A percentile compares a stretch with the other conserved stretches of the same genome.
Evolutionary conservation across 2,329 filamentous ascomycete species (phyloP).

Genomic region (Fusarium penzigii): DNA sequence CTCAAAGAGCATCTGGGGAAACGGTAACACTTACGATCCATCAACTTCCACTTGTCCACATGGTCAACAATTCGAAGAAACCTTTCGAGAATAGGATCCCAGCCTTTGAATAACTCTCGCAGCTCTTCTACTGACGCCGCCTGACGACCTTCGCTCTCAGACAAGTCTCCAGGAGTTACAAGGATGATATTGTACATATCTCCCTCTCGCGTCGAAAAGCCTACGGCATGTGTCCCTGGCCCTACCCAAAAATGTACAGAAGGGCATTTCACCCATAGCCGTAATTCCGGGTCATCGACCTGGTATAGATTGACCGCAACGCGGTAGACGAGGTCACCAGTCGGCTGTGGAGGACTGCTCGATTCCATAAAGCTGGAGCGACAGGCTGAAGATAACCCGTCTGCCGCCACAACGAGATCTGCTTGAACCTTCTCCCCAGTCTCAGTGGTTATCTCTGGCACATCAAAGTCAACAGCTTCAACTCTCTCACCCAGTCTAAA

Average conservation of each 20-base stretch:
- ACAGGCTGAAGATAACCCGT: constrained; percentile 64
- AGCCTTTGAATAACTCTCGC: constrained; percentile 57
- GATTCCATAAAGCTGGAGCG: constrained; percentile 49
- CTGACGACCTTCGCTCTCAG: constrained; percentile 42
- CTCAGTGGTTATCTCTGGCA: constrained; percentile 41
- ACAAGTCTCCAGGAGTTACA: constrained; percentile 63
- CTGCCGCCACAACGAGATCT: constrained; percentile 55
- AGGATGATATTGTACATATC: constrained; percentile 67
- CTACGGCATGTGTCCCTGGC: constrained; percentile 60
- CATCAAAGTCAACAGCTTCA: constrained; percentile 47
- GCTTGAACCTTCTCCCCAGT: constrained; percentile 35
- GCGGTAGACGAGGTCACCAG: constrained; percentile 66
- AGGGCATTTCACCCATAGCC: constrained; percentile 53
- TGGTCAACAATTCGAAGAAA: constrained; percentile 52
- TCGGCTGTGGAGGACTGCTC: constrained; percentile 53
- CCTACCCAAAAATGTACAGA: constrained; percentile 65
- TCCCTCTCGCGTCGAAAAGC: constrained; percentile 61
- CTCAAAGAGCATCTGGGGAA: too few relatives aligned
- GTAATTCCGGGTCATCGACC: constrained; percentile 51
- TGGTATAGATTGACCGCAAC: constrained; percentile 57
- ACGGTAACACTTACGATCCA: constrained; percentile 53
- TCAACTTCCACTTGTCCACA: constrained; percentile 71
- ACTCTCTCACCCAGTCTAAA: constrained; percentile 52
- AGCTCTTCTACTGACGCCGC: constrained; percentile 61
- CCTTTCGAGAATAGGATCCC: constrained; percentile 60